Percentiles rank a stretch among this genome's conserved stretches.
These are phyloP conservation scores for Tulasnella calospora DNA, from an alignment of 768 basidiomycete species.

Conservation along the genomic window DNA sequence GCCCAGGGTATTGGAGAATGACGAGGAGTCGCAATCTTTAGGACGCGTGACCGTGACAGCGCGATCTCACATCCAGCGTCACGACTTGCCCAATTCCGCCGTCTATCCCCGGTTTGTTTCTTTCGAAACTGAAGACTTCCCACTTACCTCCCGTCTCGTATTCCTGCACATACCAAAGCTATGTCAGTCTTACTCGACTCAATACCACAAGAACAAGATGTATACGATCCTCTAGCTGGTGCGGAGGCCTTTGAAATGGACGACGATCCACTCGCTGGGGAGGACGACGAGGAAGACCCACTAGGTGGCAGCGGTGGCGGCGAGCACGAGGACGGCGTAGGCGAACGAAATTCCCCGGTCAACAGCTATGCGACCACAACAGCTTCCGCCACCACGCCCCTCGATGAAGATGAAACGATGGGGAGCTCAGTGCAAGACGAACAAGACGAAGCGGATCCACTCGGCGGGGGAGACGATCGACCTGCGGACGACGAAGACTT, in stretches of 20 bases:
- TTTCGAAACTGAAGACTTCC: background rate
- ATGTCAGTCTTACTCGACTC: background rate
- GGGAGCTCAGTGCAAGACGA: background rate
- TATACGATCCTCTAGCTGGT: background rate
- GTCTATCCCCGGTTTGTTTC: constrained; percentile 8
- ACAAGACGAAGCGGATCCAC: background rate
- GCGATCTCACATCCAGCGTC: background rate
- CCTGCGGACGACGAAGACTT: background rate
- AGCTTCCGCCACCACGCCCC: background rate
- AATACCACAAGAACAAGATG: background rate
- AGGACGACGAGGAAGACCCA: background rate
- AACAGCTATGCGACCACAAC: no score
- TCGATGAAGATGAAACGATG: background rate
- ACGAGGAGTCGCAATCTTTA: background rate
- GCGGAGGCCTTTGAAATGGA: background rate
- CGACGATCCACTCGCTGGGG: background rate
- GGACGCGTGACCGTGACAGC: background rate
- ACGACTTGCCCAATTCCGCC: background rate
- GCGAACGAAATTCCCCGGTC: no score
- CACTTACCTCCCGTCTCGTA: background rate
- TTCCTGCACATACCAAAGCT: background rate
- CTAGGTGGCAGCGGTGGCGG: background rate
- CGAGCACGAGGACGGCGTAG: background rate
- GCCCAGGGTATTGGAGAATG: background rate
- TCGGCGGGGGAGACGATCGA: background rate